Base-by-base conservation (phyloP, 305 asterid genomes). In the Fraxinus sp. region DNA sequence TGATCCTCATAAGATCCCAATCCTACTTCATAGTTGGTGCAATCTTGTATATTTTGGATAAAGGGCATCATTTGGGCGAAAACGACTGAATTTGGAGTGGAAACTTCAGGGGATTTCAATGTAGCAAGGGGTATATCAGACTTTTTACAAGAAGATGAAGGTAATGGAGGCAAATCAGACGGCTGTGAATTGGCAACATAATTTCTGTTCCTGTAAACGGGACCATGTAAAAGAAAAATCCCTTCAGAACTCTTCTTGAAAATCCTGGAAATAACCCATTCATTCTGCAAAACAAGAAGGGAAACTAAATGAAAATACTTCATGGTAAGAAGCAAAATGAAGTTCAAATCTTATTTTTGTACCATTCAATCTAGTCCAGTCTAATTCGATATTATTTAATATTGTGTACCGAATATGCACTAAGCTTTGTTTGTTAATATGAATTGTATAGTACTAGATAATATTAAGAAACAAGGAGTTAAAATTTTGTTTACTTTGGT, bases 231-330 rank as follows among this genome's bases (percentile, higher is more conserved):
- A n/a, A n/a, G n/a, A n/a, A n/a, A n/a, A n/a, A n/a, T n/a, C n/a
- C 86, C 89, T 75, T 85, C 87, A 1, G 83, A 75, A 55, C 32
- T 70, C 81, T 90, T 90, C 35, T 84, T 80, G 32, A 90, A 90
- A 4, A 88, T 43, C 82, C 90, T 87, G 78, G 90, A 83, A 11
- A 88, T 74, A 81, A 90, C 92, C 91, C 92, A 88, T 79, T 87
- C 92, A 22, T 37, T 82, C 92, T 90, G 90, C 84, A 33, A 71
- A 82, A 16, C n/a, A 14, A 26, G n/a, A 6, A 9, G 6, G 18
- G 70, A 66, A 71, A 79, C 22, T 52, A 16, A 16, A 52, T 52
- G 62, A 52, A 16, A 52, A 52, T 1, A 16, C 20, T 52, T 52
- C 22, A 52, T 16, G 6, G 62, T n/a, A 49, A 49, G 7, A 49